A percentile compares a stretch with the other conserved stretches of the same genome.
phyloP scores from a whole-genome alignment of 306 rosid species.

The Begonia loranthoides region DNA sequence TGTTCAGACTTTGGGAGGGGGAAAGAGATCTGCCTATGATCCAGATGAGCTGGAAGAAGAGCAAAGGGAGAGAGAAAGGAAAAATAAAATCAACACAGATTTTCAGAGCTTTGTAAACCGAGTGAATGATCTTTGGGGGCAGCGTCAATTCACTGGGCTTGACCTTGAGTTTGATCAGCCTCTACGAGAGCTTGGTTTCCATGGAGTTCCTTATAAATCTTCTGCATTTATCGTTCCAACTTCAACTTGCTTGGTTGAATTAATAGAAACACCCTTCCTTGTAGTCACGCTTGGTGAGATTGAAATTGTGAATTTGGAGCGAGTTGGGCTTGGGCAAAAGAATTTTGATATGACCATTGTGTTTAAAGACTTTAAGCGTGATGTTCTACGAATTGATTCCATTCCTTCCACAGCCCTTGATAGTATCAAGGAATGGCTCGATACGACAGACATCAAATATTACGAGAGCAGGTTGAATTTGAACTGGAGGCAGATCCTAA shows the following conservation, averaged over 20 bases:
- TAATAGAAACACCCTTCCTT: constrained; percentile 78
- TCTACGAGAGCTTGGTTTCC: constrained; percentile 92
- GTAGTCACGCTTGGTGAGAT: constrained; percentile 80
- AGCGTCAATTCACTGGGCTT: constrained; percentile 62
- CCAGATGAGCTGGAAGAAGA: constrained; percentile 98
- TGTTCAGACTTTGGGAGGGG: constrained; percentile 83
- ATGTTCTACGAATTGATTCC: constrained; percentile 90
- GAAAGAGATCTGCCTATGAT: constrained; percentile 83
- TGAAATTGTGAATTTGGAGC: constrained; percentile 90
- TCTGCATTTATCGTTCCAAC: constrained; percentile 85
- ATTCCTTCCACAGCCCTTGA: constrained; percentile 82
- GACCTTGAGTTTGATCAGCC: constrained; percentile 97
- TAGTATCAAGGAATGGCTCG: constrained; percentile 94
- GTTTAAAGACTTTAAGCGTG: constrained; percentile 84
- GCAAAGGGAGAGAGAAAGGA: constrained; percentile 86
- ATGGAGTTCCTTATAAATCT: constrained; percentile 84
- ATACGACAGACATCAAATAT: constrained; percentile 83
- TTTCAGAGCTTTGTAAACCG: constrained; percentile 82
- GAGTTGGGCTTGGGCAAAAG: constrained; percentile 99
- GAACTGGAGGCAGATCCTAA: constrained; percentile 87
- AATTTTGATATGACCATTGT: constrained; percentile 89
- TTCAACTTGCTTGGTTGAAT: constrained; percentile 82
- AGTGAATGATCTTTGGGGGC: constrained; percentile 92
- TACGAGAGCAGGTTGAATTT: constrained; percentile 94
- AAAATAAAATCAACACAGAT: constrained; percentile 75